Evolutionary conservation across 768 basidiomycete species (phyloP).

Genomic region (Agrocybe praecox): DNA sequence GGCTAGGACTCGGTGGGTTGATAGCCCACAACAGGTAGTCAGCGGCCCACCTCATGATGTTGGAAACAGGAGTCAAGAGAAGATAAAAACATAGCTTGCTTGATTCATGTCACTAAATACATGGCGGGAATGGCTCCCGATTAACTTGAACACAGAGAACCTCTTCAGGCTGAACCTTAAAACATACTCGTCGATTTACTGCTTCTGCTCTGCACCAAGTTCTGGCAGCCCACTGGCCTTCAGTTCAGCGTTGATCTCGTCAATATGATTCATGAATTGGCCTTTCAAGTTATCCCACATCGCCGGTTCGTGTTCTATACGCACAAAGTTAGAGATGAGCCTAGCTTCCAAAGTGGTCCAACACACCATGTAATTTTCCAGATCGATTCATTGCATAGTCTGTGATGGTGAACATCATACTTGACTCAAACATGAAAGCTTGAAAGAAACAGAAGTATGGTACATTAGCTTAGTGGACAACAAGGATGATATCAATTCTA

Average conservation of each 20-base stretch:
- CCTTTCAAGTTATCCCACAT: slow-evolving; percentile 68
- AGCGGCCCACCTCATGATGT: too few species aligned
- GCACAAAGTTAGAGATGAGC: not conserved
- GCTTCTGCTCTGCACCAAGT: slow-evolving; percentile 17
- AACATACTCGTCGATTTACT: slow-evolving; percentile 2
- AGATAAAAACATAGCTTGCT: too few species aligned
- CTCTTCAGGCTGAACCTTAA: too few species aligned
- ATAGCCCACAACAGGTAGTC: too few species aligned
- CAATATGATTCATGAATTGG: slow-evolving; percentile 59
- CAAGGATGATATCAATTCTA: not conserved
- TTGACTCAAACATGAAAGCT: slow-evolving; percentile 70
- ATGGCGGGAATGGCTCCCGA: too few species aligned
- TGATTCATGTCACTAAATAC: too few species aligned
- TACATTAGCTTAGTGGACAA: not conserved
- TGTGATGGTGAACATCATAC: slow-evolving; percentile 63
- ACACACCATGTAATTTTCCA: slow-evolving; percentile 59
- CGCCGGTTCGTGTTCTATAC: slow-evolving; percentile 58
- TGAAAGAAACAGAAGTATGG: not conserved
- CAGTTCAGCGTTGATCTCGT: slow-evolving; percentile 54
- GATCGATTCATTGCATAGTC: slow-evolving; percentile 64
- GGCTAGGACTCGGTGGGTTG: too few species aligned
- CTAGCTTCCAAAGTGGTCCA: not conserved
- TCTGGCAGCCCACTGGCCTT: slow-evolving; percentile 40
- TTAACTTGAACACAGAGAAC: too few species aligned
- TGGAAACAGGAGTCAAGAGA: too few species aligned